A percentile compares a stretch with the other conserved stretches of the same genome.
phyloP scores from a whole-genome alignment of 2,329 filamentous ascomycete genomes.

The Colletotrichum destructivum region DNA sequence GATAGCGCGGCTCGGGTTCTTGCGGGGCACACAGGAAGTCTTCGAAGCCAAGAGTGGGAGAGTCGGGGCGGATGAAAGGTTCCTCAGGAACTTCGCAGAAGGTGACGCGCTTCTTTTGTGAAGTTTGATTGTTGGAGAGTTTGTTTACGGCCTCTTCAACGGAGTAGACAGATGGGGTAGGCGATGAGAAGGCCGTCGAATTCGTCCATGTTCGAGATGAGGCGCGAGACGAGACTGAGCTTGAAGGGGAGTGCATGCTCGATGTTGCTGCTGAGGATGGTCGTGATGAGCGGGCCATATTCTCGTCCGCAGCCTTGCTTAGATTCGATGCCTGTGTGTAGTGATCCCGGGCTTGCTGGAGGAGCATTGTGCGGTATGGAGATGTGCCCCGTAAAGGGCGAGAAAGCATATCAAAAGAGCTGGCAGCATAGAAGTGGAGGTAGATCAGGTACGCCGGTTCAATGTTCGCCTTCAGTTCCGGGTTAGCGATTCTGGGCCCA shows the following conservation, averaged over 20 bases:
- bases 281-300: constrained; percentile 56
- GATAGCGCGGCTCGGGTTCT: constrained; percentile 39
- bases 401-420: constrained; percentile 71
- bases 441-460: constrained; percentile 72
- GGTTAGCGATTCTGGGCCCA: constrained; percentile 37
- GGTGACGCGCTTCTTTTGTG: constrained; percentile 57
- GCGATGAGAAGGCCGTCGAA: constrained; percentile 63
- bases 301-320: constrained; percentile 63
- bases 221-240: constrained; percentile 58
- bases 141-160: constrained; percentile 49
- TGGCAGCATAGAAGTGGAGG: constrained; percentile 74
- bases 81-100: constrained; percentile 56
- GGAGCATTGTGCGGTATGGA: constrained; percentile 61
- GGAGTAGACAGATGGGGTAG: constrained; percentile 60
- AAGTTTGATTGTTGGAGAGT: constrained; percentile 17
- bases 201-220: constrained; percentile 55
- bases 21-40: constrained; percentile 52
- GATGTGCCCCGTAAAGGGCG: constrained; percentile 63
- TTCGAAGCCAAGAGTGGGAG: constrained; percentile 71
- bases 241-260: constrained; percentile 62
- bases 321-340: constrained; percentile 65
- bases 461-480: constrained; percentile 52
- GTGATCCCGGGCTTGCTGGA: constrained; percentile 67
- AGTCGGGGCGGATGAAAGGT: constrained; percentile 70
- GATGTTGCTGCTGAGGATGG: constrained; percentile 56